Evolutionary conservation across 148 eudicot genomes (phyloP), one percentile per base, ranked within the genome.

Genomic region (Limonium bicolor): DNA sequence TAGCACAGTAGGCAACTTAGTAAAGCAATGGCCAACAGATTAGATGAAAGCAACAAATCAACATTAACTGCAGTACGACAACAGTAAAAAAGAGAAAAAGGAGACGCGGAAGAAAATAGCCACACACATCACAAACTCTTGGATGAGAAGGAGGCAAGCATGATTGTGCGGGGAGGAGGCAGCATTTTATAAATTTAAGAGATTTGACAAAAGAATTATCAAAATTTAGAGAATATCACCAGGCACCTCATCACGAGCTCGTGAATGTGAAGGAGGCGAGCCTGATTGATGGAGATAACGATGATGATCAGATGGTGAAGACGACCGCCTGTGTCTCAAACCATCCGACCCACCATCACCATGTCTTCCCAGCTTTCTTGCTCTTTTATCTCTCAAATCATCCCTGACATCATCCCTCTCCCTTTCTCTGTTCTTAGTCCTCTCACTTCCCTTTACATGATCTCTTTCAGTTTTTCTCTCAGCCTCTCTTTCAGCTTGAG

Each of bases 171-270:
- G n/a, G n/a, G n/a, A n/a, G n/a, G n/a, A n/a, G n/a, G n/a, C n/a
- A n/a, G n/a, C n/a, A n/a, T n/a, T n/a, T n/a, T n/a, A n/a, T n/a
- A n/a, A n/a, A n/a, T n/a, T n/a, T n/a, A n/a, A n/a, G n/a, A n/a
- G n/a, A n/a, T n/a, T n/a, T n/a, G n/a, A n/a, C n/a, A n/a, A n/a
- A n/a, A n/a, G n/a, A n/a, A n/a, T n/a, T n/a, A n/a, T n/a, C n/a
- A n/a, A n/a, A n/a, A n/a, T n/a, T n/a, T n/a, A n/a, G n/a, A 12
- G 54, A 20, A 67, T 74, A 85, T 84, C 95, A 78, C 92, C 92
- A 65, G 87, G 76, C 73, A 90, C 99, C 95, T 90, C 95, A 54
- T 65, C 68, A 54, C 58, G 82, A 29, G 59, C 75, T 64, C 86
- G 65, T 21, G 63, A 61, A 46, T 60, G 73, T 34, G 77, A 46